Evolutionary conservation across 108 stramenopile genomes (phyloP).

Genomic region (Skeletonema potamos): DNA sequence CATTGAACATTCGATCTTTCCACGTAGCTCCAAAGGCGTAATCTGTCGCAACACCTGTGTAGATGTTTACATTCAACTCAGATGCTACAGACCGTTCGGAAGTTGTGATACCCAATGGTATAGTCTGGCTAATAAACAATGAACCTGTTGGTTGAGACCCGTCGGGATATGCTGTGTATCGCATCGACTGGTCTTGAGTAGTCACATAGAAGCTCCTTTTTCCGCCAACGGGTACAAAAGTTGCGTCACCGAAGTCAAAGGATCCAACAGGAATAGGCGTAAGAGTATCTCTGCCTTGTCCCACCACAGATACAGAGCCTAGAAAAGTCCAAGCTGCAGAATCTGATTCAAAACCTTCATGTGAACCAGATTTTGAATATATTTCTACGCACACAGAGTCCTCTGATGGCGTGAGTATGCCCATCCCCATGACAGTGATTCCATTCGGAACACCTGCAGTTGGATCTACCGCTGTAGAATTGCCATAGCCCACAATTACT

Average conservation of each 20-base stretch:
- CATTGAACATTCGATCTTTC: constrained; percentile 43
- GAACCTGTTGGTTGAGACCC: constrained; percentile 6
- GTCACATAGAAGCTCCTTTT: constrained; percentile 35
- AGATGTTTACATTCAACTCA: constrained; percentile 16
- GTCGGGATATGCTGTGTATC: constrained; percentile 36
- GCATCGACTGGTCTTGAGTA: constrained; percentile 33
- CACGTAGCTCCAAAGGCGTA: constrained; percentile 39
- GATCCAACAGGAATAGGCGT: constrained; percentile 33
- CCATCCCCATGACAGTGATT: constrained; percentile 64
- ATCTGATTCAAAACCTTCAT: constrained; percentile 5
- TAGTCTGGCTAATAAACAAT: constrained; percentile 9
- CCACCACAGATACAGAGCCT: constrained; percentile 30
- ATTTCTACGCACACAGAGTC: constrained; percentile 34
- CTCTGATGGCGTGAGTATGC: constrained; percentile 55
- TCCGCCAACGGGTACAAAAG: constrained; percentile 4
- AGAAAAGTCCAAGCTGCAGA: constrained; percentile 24
- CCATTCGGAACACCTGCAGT: constrained; percentile 24
- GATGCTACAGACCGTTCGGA: neutral
- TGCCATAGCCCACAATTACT: neutral
- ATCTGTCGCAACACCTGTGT: constrained; percentile 40
- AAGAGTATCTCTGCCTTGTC: constrained; percentile 26
- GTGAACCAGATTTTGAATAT: constrained; percentile 23
- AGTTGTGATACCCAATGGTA: neutral
- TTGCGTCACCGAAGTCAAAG: constrained; percentile 18
- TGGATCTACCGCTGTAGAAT: neutral